Evolutionary conservation across 345 rosid genomes (phyloP).

Genomic region (Citrus trifoliata): DNA sequence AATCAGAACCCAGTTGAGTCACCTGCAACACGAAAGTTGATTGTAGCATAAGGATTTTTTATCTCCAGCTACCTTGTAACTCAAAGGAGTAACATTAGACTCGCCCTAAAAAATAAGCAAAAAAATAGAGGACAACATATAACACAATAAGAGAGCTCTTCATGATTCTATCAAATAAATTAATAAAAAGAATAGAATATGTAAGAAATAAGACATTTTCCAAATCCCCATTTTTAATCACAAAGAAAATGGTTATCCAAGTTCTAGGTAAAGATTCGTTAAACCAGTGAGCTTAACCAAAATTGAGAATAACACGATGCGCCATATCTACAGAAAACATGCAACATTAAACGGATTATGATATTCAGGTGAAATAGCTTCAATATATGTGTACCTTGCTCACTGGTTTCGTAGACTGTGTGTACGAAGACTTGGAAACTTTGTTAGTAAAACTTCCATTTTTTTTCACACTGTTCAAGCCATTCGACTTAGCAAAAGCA

Average conservation of each 20-base stretch:
- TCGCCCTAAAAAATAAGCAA: neutral
- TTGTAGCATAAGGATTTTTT: neutral
- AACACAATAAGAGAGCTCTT: neutral
- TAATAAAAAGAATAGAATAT: neutral
- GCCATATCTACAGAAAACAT: neutral
- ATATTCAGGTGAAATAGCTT: neutral
- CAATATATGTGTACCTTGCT: slow-evolving; percentile 39
- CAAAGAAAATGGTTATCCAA: neutral
- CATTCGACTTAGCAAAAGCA: slow-evolving; percentile 22
- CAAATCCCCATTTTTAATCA: neutral
- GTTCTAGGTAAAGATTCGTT: neutral
- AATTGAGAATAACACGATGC: neutral
- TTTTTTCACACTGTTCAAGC: slow-evolving; percentile 26
- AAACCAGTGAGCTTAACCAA: neutral
- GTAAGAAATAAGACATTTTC: too few relatives aligned
- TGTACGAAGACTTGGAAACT: slow-evolving; percentile 24
- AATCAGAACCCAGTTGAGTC: slow-evolving; percentile 33
- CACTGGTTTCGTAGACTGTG: slow-evolving; percentile 31
- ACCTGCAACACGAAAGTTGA: slow-evolving; percentile 25
- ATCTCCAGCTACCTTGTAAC: neutral
- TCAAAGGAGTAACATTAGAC: neutral
- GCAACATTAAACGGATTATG: neutral
- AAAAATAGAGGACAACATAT: neutral
- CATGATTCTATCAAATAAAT: neutral
- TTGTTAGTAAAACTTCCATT: slow-evolving; percentile 30